Percentiles rank a stretch among this genome's conserved stretches.
phyloP scores from a whole-genome alignment of 2,329 filamentous ascomycete species.

The Dothistroma pini region DNA sequence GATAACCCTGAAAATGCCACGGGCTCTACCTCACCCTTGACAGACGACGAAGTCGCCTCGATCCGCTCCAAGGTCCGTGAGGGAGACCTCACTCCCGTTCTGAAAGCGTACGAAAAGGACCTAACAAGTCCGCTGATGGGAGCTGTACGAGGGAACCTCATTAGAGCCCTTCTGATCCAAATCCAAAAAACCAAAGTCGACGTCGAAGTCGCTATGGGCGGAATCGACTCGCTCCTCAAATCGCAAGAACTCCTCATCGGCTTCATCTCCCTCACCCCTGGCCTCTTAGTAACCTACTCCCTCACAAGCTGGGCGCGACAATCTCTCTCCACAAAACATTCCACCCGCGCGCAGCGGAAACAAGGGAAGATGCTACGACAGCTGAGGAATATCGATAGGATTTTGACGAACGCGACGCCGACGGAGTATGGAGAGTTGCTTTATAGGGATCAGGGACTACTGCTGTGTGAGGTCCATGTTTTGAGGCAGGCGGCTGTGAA shows the following conservation, averaged over 20 bases:
- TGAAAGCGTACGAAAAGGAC: slow-evolving; percentile 88
- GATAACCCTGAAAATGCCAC: slow-evolving; percentile 67
- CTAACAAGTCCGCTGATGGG: slow-evolving; percentile 77
- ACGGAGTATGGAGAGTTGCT: slow-evolving; percentile 71
- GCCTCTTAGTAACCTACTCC: slow-evolving; percentile 81
- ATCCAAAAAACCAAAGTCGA: slow-evolving; percentile 99
- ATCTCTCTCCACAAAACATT: slow-evolving; percentile 66
- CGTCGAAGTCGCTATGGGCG: slow-evolving; percentile 90
- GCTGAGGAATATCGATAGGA: slow-evolving; percentile 81
- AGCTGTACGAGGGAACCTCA: slow-evolving; percentile 77
- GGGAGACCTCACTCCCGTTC: slow-evolving; percentile 87
- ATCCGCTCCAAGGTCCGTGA: slow-evolving; percentile 79
- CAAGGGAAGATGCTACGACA: slow-evolving; percentile 71
- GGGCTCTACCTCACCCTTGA: slow-evolving; percentile 47
- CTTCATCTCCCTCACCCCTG: slow-evolving; percentile 92
- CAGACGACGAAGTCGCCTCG: slow-evolving; percentile 65
- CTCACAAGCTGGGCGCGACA: slow-evolving; percentile 67
- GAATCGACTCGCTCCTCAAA: slow-evolving; percentile 90
- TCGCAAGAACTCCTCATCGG: slow-evolving; percentile 97
- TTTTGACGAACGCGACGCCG: slow-evolving; percentile 49
- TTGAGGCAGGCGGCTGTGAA: slow-evolving; percentile 65
- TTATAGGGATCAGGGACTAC: slow-evolving; percentile 87
- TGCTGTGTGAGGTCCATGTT: slow-evolving; percentile 86
- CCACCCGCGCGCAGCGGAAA: slow-evolving; percentile 61
- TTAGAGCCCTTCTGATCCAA: slow-evolving; percentile 89